phyloP scores from a whole-genome alignment of 441 rosid species.

The Bruguiera hainesii region DNA sequence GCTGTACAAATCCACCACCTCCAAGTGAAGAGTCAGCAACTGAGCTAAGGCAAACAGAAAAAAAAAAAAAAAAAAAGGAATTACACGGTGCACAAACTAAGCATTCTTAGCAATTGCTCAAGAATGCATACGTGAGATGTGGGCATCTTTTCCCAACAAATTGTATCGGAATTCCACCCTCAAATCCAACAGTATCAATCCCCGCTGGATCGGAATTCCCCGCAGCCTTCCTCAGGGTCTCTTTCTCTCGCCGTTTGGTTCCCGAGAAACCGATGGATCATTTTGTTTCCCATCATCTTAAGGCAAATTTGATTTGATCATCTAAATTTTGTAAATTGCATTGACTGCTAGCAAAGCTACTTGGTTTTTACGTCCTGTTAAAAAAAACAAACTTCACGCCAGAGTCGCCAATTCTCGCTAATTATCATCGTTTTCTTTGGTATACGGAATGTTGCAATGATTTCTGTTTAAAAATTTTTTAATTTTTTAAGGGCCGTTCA shows the following conservation, averaged over 20 bases:
- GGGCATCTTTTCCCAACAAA: background rate
- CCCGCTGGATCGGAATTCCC: slow-evolving; percentile 77
- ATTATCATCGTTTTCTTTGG: too few species aligned
- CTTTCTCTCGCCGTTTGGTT: background rate
- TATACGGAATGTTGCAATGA: too few species aligned
- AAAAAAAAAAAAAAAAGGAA: background rate
- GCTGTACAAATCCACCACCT: slow-evolving; percentile 24
- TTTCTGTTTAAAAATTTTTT: too few species aligned
- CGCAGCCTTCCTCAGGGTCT: slow-evolving; percentile 51
- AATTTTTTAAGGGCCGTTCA: slow-evolving; percentile 24
- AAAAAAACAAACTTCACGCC: too few species aligned
- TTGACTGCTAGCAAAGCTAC: too few species aligned
- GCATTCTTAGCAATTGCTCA: background rate
- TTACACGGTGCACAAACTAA: background rate
- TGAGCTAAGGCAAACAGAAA: background rate
- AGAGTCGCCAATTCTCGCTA: too few species aligned
- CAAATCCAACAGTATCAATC: slow-evolving; percentile 52
- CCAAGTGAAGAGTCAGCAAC: slow-evolving; percentile 8
- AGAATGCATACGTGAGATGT: background rate
- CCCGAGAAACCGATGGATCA: background rate
- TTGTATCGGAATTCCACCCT: slow-evolving; percentile 41
- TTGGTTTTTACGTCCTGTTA: too few species aligned
- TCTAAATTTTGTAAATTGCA: too few species aligned
- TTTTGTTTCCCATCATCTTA: too few species aligned
- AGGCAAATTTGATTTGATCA: too few species aligned